phyloP scores from a whole-genome alignment of 495 filamentous ascomycete species.

The Diplogelasinospora grovesii region DNA sequence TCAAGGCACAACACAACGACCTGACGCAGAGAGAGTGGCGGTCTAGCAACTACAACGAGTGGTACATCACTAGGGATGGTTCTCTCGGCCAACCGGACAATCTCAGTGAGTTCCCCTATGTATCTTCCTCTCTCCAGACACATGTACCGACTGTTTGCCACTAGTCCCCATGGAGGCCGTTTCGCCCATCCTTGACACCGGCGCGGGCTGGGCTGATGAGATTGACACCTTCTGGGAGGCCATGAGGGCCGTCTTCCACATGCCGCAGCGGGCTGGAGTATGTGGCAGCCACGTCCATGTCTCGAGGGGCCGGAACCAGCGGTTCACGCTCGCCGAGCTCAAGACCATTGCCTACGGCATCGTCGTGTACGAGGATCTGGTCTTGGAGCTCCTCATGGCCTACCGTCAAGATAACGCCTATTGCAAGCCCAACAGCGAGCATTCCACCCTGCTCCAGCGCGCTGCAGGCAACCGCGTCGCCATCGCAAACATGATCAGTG shows the following conservation, averaged over 20 bases:
- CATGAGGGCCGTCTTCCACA: not conserved
- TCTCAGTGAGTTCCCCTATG: not conserved
- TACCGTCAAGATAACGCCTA: not conserved
- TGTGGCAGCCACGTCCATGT: constrained; percentile 1
- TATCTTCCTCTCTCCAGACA: not conserved
- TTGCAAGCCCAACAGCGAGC: not conserved
- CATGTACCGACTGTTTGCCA: not conserved
- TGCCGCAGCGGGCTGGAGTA: not conserved
- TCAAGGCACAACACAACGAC: not conserved
- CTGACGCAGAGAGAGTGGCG: not conserved
- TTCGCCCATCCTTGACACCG: not conserved
- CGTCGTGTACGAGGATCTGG: not conserved
- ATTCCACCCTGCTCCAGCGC: not conserved
- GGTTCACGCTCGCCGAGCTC: constrained; percentile 2
- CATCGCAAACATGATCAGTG: not conserved
- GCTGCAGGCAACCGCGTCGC: not conserved
- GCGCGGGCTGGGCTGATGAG: not conserved
- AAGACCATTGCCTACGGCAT: not conserved
- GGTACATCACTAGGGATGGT: not conserved
- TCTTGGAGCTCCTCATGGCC: not conserved
- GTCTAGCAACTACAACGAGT: not conserved
- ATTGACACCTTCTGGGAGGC: not conserved
- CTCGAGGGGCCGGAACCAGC: not conserved
- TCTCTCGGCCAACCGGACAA: not conserved
- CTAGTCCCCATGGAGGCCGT: not conserved